phyloP scores from a whole-genome alignment of 441 rosid genomes.

The Bocquillonia castaneifolia region DNA sequence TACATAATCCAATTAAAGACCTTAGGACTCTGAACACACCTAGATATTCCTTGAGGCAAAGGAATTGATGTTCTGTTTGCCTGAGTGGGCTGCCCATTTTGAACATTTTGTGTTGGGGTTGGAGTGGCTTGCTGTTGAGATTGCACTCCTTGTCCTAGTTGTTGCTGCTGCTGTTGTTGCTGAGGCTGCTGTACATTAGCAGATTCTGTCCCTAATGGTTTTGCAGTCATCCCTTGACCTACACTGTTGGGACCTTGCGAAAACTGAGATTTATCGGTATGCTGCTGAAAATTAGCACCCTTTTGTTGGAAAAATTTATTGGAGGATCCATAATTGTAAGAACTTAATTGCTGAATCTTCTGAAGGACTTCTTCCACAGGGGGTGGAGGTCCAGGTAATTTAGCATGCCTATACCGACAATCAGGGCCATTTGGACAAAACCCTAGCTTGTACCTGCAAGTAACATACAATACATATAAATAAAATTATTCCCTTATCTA shows the following conservation, averaged over 20 bases:
- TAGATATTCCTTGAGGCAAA: constrained; percentile 97
- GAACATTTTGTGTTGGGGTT: constrained; percentile 55
- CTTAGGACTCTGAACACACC: constrained; percentile 94
- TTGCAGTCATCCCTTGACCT: constrained; percentile 45
- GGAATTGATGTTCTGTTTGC: constrained; percentile 59
- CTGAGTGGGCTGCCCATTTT: constrained; percentile 46
- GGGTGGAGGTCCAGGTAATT: constrained; percentile 94
- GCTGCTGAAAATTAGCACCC: constrained; percentile 49
- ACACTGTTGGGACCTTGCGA: constrained; percentile 41
- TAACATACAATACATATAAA: too few relatives aligned
- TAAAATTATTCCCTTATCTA: constrained; percentile 10
- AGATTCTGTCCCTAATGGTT: constrained; percentile 45
- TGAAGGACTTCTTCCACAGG: constrained; percentile 91
- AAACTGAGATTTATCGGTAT: constrained; percentile 58
- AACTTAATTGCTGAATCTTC: constrained; percentile 81
- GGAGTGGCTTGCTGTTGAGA: constrained; percentile 57
- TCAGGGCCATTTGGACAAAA: constrained; percentile 99
- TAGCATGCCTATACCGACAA: constrained; percentile 89
- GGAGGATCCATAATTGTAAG: constrained; percentile 53
- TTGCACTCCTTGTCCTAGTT: constrained; percentile 44
- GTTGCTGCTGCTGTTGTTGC: constrained; percentile 34
- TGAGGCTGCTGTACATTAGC: constrained; percentile 46
- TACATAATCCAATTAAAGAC: constrained; percentile 68
- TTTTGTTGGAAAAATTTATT: constrained; percentile 74
- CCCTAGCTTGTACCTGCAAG: constrained; percentile 88